Evolutionary conservation across 164 flowering plant species (phyloP).

Genomic region (Buxus sempervirens): DNA sequence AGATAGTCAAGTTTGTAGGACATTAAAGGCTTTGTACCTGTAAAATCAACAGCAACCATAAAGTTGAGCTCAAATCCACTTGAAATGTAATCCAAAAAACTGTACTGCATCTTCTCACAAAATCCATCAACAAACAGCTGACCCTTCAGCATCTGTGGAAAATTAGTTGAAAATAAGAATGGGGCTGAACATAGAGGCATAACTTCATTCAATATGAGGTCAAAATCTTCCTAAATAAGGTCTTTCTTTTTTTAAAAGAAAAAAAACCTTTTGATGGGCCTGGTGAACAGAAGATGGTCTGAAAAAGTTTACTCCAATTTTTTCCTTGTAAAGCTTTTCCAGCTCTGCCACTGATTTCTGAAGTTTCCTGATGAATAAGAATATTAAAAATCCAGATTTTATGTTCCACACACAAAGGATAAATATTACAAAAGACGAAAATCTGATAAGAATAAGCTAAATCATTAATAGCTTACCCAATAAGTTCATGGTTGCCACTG

Average conservation of each 20-base stretch:
- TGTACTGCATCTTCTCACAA: conserved; percentile 55
- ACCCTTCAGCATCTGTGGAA: conserved; percentile 58
- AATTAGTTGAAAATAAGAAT: not conserved
- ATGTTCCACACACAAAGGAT: not conserved
- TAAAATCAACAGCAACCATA: conserved; percentile 96
- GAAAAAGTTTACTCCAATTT: conserved; percentile 48
- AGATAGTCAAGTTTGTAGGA: not conserved
- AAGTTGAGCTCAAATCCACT: conserved; percentile 90
- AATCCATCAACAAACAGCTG: conserved; percentile 72
- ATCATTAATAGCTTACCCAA: conserved; percentile 59
- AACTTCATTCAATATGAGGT: not conserved
- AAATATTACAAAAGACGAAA: not conserved
- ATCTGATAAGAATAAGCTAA: conserved; percentile 1
- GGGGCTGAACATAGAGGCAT: not conserved
- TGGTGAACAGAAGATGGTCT: conserved; percentile 34
- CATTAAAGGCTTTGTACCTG: conserved; percentile 41
- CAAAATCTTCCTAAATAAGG: not conserved
- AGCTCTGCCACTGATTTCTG: conserved; percentile 68
- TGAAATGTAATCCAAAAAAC: conserved; percentile 87
- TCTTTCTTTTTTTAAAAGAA: too few species aligned
- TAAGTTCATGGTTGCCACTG: conserved; percentile 67
- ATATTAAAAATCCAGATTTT: not conserved
- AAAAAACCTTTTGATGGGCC: conserved; percentile 51
- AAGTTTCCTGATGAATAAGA: conserved; percentile 43
- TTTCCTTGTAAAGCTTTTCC: conserved; percentile 51